A percentile compares a stretch with the other conserved stretches of the same genome.
phyloP scores from a whole-genome alignment of 352 stramenopile species.

The Blastocystis sp. region DNA sequence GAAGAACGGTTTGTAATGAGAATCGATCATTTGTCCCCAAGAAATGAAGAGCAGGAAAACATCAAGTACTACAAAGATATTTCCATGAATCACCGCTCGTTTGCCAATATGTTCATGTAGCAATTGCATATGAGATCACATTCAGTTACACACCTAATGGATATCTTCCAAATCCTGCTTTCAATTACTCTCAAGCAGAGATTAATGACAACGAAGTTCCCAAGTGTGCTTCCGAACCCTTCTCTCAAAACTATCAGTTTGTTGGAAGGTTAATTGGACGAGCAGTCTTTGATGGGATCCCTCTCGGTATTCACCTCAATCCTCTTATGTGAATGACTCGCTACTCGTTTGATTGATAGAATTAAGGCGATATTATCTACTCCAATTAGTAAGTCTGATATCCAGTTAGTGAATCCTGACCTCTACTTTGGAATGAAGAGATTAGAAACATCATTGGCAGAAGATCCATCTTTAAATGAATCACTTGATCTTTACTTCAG shows the following conservation, averaged over 20 bases:
- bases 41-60: not conserved
- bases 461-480: not conserved
- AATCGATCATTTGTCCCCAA: slow-evolving; percentile 16
- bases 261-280: slow-evolving; percentile 23
- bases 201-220: not conserved
- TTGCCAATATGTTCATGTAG: not conserved
- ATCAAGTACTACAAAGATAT: slow-evolving; percentile 16
- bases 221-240: not conserved
- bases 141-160: not conserved
- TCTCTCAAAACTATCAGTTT: slow-evolving; percentile 21
- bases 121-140: not conserved
- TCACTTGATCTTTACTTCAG: slow-evolving; percentile 12
- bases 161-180: slow-evolving; percentile 19
- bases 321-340: not conserved
- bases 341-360: not conserved
- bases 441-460: not conserved
- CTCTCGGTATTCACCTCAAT: slow-evolving; percentile 4
- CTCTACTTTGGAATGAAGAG: not conserved
- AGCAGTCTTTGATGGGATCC: slow-evolving; percentile 48
- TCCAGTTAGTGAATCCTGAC: not conserved
- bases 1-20: slow-evolving; percentile 52
- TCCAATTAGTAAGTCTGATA: not conserved
- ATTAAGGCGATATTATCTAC: slow-evolving; percentile 8
- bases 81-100: not conserved
- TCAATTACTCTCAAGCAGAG: not conserved